phyloP scores from a whole-genome alignment of 1,284 basidiomycete genomes.

The Cystobasidiaceae sp. region DNA sequence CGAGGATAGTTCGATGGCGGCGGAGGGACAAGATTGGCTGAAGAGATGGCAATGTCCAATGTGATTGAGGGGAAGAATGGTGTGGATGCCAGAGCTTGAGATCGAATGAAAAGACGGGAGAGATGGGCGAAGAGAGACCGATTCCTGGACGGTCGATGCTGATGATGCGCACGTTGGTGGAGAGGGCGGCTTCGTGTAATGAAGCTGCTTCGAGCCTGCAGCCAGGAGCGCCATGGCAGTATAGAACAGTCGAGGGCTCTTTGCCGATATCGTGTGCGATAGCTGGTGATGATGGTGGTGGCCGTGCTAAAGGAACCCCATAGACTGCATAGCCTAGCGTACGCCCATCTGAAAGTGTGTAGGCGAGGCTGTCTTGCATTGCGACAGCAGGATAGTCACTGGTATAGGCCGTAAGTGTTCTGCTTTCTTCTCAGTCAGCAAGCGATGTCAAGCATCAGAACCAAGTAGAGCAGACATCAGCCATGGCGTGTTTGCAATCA shows the following conservation, averaged over 20 bases:
- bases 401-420: too few species aligned
- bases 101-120: neutral
- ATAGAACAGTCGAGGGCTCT: neutral
- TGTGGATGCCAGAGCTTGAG: neutral
- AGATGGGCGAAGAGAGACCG: neutral
- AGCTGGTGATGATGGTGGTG: neutral
- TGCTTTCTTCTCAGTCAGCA: too few species aligned
- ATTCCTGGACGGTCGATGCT: conserved; percentile 22
- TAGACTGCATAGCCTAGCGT: neutral
- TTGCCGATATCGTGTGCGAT: neutral
- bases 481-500: too few species aligned
- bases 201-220: neutral
- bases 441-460: too few species aligned
- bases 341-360: neutral
- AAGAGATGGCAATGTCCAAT: too few species aligned
- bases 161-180: neutral
- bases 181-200: neutral
- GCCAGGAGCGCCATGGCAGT: conserved; percentile 12
- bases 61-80: too few species aligned
- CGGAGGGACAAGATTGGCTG: neutral
- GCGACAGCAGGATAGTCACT: neutral
- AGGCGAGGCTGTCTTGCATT: neutral
- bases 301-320: neutral
- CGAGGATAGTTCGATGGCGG: neutral
- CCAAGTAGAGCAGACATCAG: too few species aligned